Percentiles rank a stretch among this genome's conserved stretches.
Conservation (phyloP, 2,329 filamentous ascomycete species). For the Thielaviopsis punctulata region DNA sequence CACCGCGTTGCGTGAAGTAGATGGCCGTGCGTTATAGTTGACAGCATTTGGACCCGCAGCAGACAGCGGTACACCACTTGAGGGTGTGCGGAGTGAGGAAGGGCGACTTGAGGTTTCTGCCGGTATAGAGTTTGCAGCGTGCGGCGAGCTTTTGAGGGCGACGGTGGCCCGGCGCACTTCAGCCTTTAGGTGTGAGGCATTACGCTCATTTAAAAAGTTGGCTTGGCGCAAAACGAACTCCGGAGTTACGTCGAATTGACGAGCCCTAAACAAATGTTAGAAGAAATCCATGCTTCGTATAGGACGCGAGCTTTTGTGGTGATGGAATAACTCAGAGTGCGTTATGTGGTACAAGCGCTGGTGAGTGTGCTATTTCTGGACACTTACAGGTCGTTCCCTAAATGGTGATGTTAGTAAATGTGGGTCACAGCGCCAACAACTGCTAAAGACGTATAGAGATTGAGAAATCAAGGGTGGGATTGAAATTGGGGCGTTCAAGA, state of each 20-base stretch:
- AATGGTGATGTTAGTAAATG: conserved; percentile 1
- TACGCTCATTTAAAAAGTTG: conserved; percentile 81
- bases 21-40: neutral
- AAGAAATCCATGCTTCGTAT: neutral
- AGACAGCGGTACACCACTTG: neutral
- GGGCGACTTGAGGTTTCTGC: conserved; percentile 13
- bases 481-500: conserved; percentile 1
- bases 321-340: neutral
- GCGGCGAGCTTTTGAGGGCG: conserved; percentile 34
- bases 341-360: neutral
- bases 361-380: conserved; percentile 9
- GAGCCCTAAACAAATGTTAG: conserved; percentile 33
- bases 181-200: conserved; percentile 75
- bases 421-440: conserved; percentile 13
- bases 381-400: conserved; percentile 62
- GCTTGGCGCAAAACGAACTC: conserved; percentile 85
- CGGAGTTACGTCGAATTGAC: conserved; percentile 66
- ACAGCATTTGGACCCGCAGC: neutral
- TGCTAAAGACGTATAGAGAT: neutral
- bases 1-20: neutral
- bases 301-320: conserved; percentile 16
- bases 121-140: conserved; percentile 37
- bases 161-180: conserved; percentile 66
- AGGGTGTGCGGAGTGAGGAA: conserved; percentile 30
- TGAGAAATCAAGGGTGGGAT: neutral